Percentiles rank a stretch among this genome's conserved stretches.
Evolutionary conservation across 108 stramenopile species (phyloP).

Genomic region (Ochromonas danica): DNA sequence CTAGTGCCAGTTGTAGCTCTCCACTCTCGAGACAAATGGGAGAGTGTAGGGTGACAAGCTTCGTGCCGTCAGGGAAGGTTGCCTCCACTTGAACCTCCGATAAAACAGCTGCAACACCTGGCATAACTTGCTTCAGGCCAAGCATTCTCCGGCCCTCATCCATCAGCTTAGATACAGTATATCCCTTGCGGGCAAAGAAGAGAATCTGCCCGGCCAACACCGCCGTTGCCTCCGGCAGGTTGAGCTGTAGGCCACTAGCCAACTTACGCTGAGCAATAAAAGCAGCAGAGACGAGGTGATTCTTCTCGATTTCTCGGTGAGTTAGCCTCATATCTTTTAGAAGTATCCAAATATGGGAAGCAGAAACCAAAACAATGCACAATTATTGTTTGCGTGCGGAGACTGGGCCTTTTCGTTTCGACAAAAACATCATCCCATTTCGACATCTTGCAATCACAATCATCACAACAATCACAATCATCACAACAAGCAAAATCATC

Average conservation of each 20-base stretch:
- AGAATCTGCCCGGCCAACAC: conserved; percentile 87
- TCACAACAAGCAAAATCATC: no score
- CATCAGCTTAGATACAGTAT: conserved; percentile 81
- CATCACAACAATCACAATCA: no score
- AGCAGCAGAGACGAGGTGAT: conserved; percentile 75
- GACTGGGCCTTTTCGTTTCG: no score
- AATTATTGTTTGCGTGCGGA: no score
- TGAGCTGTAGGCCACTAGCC: conserved; percentile 79
- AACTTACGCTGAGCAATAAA: conserved; percentile 86
- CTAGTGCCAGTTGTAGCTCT: conserved; percentile 75
- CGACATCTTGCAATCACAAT: no score
- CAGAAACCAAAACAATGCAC: no score
- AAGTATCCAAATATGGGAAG: neutral
- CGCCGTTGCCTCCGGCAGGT: conserved; percentile 79
- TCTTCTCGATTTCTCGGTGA: conserved; percentile 81
- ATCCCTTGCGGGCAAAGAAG: conserved; percentile 85
- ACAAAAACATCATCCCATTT: no score
- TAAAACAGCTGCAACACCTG: conserved; percentile 76
- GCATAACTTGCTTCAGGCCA: conserved; percentile 75
- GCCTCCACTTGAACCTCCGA: conserved; percentile 92
- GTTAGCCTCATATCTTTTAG: conserved; percentile 46
- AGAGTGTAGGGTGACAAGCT: conserved; percentile 85
- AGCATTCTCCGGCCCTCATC: conserved; percentile 70
- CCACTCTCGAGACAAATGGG: conserved; percentile 74
- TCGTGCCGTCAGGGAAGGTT: conserved; percentile 97